Conservation (phyloP, 2,329 filamentous ascomycete species). For the Venturia oleaginea region DNA sequence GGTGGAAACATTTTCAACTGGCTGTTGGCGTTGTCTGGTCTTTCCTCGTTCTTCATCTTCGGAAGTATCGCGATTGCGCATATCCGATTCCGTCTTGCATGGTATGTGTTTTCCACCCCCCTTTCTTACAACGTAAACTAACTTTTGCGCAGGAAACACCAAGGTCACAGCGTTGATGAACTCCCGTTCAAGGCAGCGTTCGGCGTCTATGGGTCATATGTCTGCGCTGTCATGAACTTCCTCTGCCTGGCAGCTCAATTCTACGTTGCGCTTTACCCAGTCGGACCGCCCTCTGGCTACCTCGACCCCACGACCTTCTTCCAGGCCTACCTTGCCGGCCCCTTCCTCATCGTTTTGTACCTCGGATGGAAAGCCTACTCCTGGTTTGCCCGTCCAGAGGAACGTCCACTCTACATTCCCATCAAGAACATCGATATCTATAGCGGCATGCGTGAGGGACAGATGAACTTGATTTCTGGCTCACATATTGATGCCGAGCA, state of each 20-base stretch:
- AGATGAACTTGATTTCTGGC: constrained; percentile 19
- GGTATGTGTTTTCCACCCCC: constrained; percentile 16
- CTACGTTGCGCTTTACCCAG: constrained; percentile 24
- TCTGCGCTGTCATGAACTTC: constrained; percentile 31
- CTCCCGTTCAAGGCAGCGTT: constrained; percentile 34
- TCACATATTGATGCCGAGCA: constrained; percentile 20
- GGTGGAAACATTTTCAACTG: constrained; percentile 63
- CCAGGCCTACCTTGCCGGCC: constrained; percentile 12
- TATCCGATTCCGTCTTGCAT: constrained; percentile 69
- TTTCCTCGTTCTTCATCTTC: constrained; percentile 73
- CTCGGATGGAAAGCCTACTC: constrained; percentile 13
- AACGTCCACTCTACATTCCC: constrained; percentile 24
- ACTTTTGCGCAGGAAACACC: constrained; percentile 13
- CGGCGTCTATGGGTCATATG: constrained; percentile 32
- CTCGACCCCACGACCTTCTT: constrained; percentile 12
- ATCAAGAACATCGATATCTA: constrained; percentile 29
- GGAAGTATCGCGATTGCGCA: constrained; percentile 77
- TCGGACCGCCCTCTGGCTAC: constrained; percentile 12
- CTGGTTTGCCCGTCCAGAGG: constrained; percentile 20
- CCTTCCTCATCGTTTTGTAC: constrained; percentile 12
- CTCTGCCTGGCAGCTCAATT: constrained; percentile 33
- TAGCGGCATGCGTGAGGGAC: constrained; percentile 27
- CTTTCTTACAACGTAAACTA: neutral
- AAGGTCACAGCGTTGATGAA: constrained; percentile 32
- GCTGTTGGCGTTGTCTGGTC: constrained; percentile 66